Conservation (phyloP, 179 eudicot species). For the Vitellaria paradoxa region DNA sequence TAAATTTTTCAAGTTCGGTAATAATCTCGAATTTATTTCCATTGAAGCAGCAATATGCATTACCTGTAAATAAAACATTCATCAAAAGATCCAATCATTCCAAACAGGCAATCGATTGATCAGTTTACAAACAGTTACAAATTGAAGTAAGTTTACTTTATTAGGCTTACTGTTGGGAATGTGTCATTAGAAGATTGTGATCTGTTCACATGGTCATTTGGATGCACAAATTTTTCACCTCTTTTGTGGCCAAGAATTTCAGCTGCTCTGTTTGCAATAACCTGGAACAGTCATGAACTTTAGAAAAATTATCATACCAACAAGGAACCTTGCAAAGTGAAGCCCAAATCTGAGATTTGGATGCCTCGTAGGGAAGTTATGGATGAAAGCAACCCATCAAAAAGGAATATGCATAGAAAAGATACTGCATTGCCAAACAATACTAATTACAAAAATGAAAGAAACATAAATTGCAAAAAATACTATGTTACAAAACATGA, state of each 20-base stretch:
- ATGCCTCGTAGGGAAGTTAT: not conserved
- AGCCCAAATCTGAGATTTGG: not conserved
- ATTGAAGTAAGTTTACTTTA: not conserved
- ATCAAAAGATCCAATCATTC: not conserved
- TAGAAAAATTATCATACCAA: not conserved
- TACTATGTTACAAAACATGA: not conserved
- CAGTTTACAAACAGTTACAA: not conserved
- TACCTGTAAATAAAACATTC: slow-evolving; percentile 44
- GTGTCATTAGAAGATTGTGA: slow-evolving; percentile 99
- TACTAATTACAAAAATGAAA: not conserved
- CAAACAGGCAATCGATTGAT: not conserved
- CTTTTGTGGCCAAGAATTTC: slow-evolving; percentile 96
- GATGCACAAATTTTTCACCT: slow-evolving; percentile 94
- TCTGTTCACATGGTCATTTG: slow-evolving; percentile 98
- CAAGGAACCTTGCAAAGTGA: not conserved
- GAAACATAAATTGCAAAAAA: not conserved
- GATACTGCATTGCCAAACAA: not conserved
- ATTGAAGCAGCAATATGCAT: slow-evolving; percentile 99
- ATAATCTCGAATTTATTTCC: slow-evolving; percentile 81
- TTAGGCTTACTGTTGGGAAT: slow-evolving; percentile 82
- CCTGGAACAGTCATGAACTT: slow-evolving; percentile 39
- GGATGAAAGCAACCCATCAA: not conserved
- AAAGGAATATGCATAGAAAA: not conserved
- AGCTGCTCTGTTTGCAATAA: slow-evolving; percentile 98
- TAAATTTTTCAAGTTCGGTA: slow-evolving; percentile 81